Evolutionary conservation across 208 protist species (phyloP), one percentile per base, ranked within the genome.

Genomic region (Zelonia costaricensis): DNA sequence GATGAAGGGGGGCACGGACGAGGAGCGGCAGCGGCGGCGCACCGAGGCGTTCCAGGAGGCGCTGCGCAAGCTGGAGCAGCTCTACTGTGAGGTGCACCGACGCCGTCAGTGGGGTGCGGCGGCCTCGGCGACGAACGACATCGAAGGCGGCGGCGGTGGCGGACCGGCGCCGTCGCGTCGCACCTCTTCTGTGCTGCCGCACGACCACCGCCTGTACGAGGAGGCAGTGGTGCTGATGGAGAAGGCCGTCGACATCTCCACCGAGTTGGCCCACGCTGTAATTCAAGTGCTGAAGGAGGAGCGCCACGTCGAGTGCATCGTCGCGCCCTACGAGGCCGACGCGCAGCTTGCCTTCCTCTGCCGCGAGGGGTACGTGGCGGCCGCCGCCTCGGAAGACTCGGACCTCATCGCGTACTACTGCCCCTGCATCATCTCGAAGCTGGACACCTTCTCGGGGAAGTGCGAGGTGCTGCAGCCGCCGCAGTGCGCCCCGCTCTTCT

Each of bases 271-370:
- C 5, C 81, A 91, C 40, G 71, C 73, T n/a, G 76, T 95, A 3
- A 78, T 95, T 42, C 78, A 84, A 44, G 51, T 92, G 4, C 54
- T 95, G 45, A 51, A 39, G 10, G 77, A 91, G 59, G 78, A 88
- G 49, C 72, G 63, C 20, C 75, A 78, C 59, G 61, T 95, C 25
- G 83, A 95, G 69, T 98, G 89, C 65, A 78, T 99, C 12, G 98
- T 99, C 3, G 92, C 98, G n/a, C 99, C 99, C 4, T 99, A 99
- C 74, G 99, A 99, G 90, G 98, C 98, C 0, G 99, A 99, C 81
- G 98, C 98, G 1, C 98, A 99, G 82, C 62, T 99, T 8, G 96
- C 98, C 6, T 99, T 94, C 63, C 76, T 99, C 3, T 83, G 76
- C 40, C 66, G 75, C 12, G 83, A 86, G 18, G 88, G 96, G 9